Conservation (phyloP, 257 asterid species). For the Voacanga thouarsii region DNA sequence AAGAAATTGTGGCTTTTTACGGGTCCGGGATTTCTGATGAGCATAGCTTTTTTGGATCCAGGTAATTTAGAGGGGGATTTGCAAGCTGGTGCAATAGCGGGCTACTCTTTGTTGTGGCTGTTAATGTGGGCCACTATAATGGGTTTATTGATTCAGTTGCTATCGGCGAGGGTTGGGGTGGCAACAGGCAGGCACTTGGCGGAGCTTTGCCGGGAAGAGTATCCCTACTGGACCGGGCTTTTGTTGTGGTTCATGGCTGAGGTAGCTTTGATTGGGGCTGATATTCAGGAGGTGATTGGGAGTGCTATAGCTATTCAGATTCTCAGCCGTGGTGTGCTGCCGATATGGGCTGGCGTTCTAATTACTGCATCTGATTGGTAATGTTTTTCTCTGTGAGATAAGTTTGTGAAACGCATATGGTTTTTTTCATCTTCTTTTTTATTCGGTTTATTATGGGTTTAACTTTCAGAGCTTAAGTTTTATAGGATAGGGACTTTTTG, state of each 20-base stretch:
- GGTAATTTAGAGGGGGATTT: conserved; percentile 95
- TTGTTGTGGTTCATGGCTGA: conserved; percentile 92
- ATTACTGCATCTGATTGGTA: conserved; percentile 96
- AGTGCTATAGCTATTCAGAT: conserved; percentile 94
- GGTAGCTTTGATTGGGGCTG: conserved; percentile 88
- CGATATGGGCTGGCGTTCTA: conserved; percentile 85
- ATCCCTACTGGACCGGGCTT: conserved; percentile 77
- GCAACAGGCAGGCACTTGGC: conserved; percentile 95
- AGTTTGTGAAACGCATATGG: not conserved
- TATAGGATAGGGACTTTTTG: not conserved
- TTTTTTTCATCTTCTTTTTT: not conserved
- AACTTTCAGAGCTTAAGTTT: not conserved
- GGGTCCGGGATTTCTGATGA: conserved; percentile 95
- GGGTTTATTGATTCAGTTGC: conserved; percentile 84
- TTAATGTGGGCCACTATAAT: conserved; percentile 86
- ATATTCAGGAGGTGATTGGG: conserved; percentile 96
- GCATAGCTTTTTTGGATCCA: conserved; percentile 91
- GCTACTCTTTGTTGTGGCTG: conserved; percentile 82
- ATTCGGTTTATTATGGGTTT: not conserved
- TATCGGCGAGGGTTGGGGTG: conserved; percentile 79
- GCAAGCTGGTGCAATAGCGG: conserved; percentile 95
- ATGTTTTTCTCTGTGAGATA: not conserved
- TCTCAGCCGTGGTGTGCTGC: conserved; percentile 70
- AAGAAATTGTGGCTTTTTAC: conserved; percentile 76
- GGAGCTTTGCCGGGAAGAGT: conserved; percentile 89